Conservation (phyloP, 202 grass and related monocot species). For the Hordeum pubiflorum region DNA sequence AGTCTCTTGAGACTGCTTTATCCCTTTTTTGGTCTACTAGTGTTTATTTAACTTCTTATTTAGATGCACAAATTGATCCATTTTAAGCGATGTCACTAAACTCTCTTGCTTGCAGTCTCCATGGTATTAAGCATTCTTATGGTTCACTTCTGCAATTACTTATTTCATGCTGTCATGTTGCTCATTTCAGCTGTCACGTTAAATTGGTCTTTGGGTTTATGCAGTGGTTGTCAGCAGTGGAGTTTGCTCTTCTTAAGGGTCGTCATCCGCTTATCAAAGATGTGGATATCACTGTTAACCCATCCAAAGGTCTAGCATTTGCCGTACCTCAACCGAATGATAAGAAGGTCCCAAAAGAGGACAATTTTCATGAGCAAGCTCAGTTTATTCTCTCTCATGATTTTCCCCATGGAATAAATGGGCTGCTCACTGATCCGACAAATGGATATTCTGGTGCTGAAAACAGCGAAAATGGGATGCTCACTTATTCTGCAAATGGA, state of each 20-base stretch:
- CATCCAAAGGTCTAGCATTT: conserved; percentile 72
- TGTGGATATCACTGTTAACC: conserved; percentile 73
- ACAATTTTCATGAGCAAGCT: conserved; percentile 20
- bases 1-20: not conserved
- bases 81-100: not conserved
- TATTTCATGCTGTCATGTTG: not conserved
- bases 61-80: not conserved
- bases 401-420: conserved; percentile 47
- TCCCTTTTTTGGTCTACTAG: not conserved
- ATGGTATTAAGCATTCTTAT: conserved; percentile 9
- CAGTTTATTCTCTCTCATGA: conserved; percentile 38
- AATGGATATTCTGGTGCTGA: conserved; percentile 36
- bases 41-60: not conserved
- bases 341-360: conserved; percentile 14
- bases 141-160: not conserved
- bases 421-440: conserved; percentile 46
- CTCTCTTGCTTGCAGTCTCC: not conserved
- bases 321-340: conserved; percentile 36
- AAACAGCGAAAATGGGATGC: conserved; percentile 52
- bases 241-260: conserved; percentile 87
- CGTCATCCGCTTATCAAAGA: conserved; percentile 94
- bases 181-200: not conserved
- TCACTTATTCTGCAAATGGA: no score
- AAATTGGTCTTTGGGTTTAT: conserved; percentile 38
- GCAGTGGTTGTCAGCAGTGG: conserved; percentile 90